Conservation (phyloP, 192 early-diverging fungal genomes). For the Linnemannia exigua region DNA sequence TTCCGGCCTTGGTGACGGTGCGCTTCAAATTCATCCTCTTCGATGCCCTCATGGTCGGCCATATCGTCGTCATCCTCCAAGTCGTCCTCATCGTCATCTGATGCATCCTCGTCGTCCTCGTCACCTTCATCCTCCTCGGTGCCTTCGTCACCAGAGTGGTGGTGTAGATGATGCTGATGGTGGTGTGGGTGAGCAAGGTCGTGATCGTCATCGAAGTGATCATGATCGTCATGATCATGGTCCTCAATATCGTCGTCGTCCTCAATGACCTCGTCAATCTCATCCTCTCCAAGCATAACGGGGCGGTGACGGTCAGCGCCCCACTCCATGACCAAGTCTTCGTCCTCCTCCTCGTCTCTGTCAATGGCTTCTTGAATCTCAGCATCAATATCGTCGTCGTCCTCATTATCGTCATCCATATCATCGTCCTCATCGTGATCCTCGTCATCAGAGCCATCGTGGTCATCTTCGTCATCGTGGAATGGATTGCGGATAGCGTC, state of each 20-base stretch:
- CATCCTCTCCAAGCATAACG: constrained; percentile 60
- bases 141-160: constrained; percentile 58
- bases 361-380: constrained; percentile 60
- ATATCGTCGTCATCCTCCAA: constrained; percentile 62
- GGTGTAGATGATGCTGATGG: constrained; percentile 55
- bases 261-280: constrained; percentile 61
- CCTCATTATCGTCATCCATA: constrained; percentile 60
- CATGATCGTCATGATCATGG: constrained; percentile 65
- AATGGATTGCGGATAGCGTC: constrained; percentile 61
- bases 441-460: constrained; percentile 65
- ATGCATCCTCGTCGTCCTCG: constrained; percentile 69
- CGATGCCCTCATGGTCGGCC: constrained; percentile 33
- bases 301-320: constrained; percentile 58
- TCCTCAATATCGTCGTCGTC: constrained; percentile 70
- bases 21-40: constrained; percentile 37
- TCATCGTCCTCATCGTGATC: constrained; percentile 61
- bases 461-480: constrained; percentile 57
- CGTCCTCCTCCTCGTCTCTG: constrained; percentile 68
- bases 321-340: constrained; percentile 69
- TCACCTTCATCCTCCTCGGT: constrained; percentile 67
- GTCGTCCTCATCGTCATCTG: constrained; percentile 61
- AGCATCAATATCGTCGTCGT: constrained; percentile 63
- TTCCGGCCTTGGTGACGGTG: constrained; percentile 41
- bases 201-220: constrained; percentile 42
- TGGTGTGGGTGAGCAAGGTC: constrained; percentile 56